Evolutionary conservation across 2,329 filamentous ascomycete genomes (phyloP), one percentile per base, ranked within the genome.

Genomic region (Drechslerella coelobrocha): DNA sequence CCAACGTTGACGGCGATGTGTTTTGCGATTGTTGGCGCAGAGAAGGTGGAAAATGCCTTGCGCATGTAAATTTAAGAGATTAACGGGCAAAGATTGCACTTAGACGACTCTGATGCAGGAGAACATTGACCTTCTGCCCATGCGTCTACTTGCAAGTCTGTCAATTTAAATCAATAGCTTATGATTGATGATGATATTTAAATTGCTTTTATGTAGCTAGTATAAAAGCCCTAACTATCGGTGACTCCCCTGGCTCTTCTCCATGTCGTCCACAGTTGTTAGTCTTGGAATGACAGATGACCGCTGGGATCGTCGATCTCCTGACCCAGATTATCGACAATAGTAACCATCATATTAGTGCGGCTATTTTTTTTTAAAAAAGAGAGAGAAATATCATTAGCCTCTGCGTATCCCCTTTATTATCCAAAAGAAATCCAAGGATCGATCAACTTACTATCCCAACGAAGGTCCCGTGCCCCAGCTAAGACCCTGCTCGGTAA

Each of bases 1-100:
- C 75, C 76, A 1, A 77, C 76, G 2, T 54, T 77, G 14, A 77
- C 75, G 8, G 74, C 75, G 4, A 73, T 75, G 50, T 74, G 73
- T 26, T 72, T 73, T 34, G 75, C 76, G 2, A 72, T 76, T 29
- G 66, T 43, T 6, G 74, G 72, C 5, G 74, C 66, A 7, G 60
- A 73, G 19, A 51, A 27, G 7, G 39, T 68, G 41, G 50, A 60
- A 47, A 21, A 51, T 6, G 48, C 39, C 26, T 50, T 68, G 54
- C 9, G 17, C 7, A 19, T 10, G 7, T 47, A 47, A 17, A 47
- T 47, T 37, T n/a, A n/a, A n/a, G n/a, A n/a, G n/a, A n/a, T n/a
- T n/a, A n/a, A n/a, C n/a, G n/a, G n/a, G n/a, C n/a, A n/a, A n/a
- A n/a, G n/a, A n/a, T n/a, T n/a, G n/a, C n/a, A n/a, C n/a, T n/a